Conservation (phyloP, 192 early-diverging fungal species). For the Linnemannia exigua region DNA sequence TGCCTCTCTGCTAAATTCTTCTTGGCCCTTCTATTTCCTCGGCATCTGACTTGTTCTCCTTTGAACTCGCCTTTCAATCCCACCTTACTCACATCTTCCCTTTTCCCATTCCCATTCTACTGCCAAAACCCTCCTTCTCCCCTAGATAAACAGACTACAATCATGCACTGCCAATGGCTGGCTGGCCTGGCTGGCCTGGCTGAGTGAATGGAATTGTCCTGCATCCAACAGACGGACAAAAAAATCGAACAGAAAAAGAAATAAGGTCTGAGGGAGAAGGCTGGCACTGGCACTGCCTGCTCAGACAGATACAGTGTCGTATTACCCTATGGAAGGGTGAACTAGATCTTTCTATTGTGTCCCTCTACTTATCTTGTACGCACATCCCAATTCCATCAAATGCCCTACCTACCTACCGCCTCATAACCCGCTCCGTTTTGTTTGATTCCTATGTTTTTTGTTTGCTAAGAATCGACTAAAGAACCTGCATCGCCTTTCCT, state of each 20-base stretch:
- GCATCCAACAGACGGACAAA: not conserved
- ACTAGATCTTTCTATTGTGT: not conserved
- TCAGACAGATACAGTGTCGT: not conserved
- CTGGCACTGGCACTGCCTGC: not conserved
- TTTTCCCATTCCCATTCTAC: not conserved
- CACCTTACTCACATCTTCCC: not conserved
- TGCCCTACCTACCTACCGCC: not conserved
- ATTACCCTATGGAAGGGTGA: not conserved
- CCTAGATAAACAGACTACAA: not conserved
- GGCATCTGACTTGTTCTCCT: too few relatives aligned
- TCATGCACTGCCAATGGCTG: conserved; percentile 1
- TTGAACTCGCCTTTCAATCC: not conserved
- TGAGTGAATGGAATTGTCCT: not conserved
- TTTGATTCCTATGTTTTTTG: not conserved
- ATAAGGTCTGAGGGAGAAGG: not conserved
- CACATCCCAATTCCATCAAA: not conserved
- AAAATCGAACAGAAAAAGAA: not conserved
- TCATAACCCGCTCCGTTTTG: not conserved
- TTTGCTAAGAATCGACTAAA: too few relatives aligned
- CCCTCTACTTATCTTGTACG: not conserved
- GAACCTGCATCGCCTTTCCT: too few relatives aligned
- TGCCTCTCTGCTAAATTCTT: too few relatives aligned
- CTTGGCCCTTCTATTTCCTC: too few relatives aligned
- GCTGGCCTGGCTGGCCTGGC: too few relatives aligned
- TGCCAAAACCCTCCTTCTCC: not conserved